Evolutionary conservation across 305 asterid genomes (phyloP), one percentile per base, ranked within the genome.

Genomic region (Fraxinus ornus): DNA sequence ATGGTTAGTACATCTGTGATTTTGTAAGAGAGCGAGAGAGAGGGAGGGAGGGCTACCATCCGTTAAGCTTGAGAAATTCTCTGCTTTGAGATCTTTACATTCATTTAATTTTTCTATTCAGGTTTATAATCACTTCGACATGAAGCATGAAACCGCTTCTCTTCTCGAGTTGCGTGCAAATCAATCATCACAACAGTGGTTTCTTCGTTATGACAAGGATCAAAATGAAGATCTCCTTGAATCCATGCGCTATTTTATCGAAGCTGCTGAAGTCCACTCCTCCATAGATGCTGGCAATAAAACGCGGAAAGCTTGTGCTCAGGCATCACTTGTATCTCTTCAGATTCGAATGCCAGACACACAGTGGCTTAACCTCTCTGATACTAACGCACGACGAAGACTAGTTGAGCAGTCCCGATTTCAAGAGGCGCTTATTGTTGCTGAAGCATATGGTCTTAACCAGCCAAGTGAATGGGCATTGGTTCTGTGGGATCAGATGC

Each of bases 401-500:
- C 90, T 96, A 19, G 98, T 96, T 0, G 97, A 94, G 57, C 99
- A 96, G 83, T 92, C 94, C 86, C 94, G 94, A 78, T 94, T 96
- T 84, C 99, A 90, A 84, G 99, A 96, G 85, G 99, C 99, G 36
- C 88, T 96, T 44, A 92, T 94, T 10, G 99, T 96, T 73, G 99
- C 99, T 76, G 99, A 96, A 86, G 99, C 99, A 76, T 96, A 96
- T 78, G 90, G 92, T 77, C 98, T 96, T 66, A 96, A 96, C 91
- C 98, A 94, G 86, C 94, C 99, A 1, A 89, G 98, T 41, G 99
- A 96, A 75, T 96, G 99, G 99, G 98, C 98, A 71, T 91, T 91
- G 47, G 99, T 96, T 21, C 91, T 96, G 78, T 96, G 99, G 99
- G 95, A 96, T 86, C 98, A 92, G 85, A 96, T 96, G 99, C 97